These are phyloP conservation scores for Clarireedia monteithiana DNA, from an alignment of 2,329 filamentous ascomycete genomes.

Conservation along the genomic window DNA sequence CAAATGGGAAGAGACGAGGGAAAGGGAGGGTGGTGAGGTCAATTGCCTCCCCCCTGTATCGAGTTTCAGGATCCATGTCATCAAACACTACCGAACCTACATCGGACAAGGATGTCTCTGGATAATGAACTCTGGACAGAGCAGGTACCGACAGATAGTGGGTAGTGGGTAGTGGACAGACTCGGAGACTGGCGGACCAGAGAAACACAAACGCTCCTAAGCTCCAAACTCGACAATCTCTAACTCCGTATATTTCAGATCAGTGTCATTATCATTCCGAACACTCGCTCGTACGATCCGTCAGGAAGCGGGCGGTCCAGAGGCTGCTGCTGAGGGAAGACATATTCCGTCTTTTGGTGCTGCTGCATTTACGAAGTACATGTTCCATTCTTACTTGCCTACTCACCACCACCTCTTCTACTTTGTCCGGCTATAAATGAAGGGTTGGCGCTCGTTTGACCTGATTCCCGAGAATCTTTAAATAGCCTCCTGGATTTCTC, in stretches of 20 bases:
- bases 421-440: background rate
- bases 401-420: too few species aligned
- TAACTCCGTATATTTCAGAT: slow-evolving; percentile 1
- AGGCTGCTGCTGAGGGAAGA: too few species aligned
- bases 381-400: too few species aligned
- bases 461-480: slow-evolving; percentile 1
- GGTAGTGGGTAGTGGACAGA: background rate
- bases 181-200: too few species aligned
- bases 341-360: too few species aligned
- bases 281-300: background rate
- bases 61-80: slow-evolving; percentile 6
- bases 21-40: too few species aligned
- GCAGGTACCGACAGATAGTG: too few species aligned
- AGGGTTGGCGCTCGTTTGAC: background rate
- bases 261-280: background rate
- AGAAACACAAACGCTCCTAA: background rate
- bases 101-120: background rate
- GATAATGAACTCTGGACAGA: too few species aligned
- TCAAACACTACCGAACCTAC: slow-evolving; percentile 6
- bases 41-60: background rate
- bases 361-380: background rate
- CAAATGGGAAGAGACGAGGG: too few species aligned
- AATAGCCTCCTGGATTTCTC: background rate
- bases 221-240: background rate
- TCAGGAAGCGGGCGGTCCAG: too few species aligned